Conservation (phyloP, 148 eudicot species). For the Rhododendron kiyosumense region DNA sequence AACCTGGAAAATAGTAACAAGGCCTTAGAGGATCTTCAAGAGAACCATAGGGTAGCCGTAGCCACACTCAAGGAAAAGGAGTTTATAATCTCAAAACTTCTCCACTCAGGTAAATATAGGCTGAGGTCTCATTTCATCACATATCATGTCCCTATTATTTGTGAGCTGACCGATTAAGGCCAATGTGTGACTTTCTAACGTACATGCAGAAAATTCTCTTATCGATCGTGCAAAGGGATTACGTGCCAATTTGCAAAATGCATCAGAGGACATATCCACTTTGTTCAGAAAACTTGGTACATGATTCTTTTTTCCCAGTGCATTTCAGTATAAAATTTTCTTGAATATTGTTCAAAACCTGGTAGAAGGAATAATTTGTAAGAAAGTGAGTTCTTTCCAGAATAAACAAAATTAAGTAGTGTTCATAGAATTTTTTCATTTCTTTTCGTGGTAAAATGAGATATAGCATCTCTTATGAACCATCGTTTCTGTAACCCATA, state of each 20-base stretch:
- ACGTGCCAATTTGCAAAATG: constrained; percentile 56
- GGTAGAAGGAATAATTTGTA: background rate
- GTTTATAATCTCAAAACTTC: constrained; percentile 48
- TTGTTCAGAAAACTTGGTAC: constrained; percentile 64
- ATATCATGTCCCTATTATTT: background rate
- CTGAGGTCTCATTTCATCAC: background rate
- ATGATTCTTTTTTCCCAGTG: background rate
- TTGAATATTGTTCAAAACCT: background rate
- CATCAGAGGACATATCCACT: constrained; percentile 55
- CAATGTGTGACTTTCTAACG: constrained; percentile 3
- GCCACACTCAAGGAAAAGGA: constrained; percentile 60
- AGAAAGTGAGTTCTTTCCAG: background rate
- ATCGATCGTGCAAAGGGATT: constrained; percentile 63
- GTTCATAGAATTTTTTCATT: background rate
- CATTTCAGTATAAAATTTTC: background rate
- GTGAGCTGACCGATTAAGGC: background rate
- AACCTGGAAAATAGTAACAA: constrained; percentile 45
- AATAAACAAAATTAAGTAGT: background rate
- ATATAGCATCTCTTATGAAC: background rate
- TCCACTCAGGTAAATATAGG: constrained; percentile 46
- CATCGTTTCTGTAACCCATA: background rate
- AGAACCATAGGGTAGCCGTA: constrained; percentile 39
- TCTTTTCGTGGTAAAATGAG: background rate
- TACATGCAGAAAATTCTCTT: constrained; percentile 50
- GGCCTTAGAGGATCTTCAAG: constrained; percentile 54